Conservation (phyloP, 139 green algal genomes). For the Mesotaenium endlicherianum region DNA sequence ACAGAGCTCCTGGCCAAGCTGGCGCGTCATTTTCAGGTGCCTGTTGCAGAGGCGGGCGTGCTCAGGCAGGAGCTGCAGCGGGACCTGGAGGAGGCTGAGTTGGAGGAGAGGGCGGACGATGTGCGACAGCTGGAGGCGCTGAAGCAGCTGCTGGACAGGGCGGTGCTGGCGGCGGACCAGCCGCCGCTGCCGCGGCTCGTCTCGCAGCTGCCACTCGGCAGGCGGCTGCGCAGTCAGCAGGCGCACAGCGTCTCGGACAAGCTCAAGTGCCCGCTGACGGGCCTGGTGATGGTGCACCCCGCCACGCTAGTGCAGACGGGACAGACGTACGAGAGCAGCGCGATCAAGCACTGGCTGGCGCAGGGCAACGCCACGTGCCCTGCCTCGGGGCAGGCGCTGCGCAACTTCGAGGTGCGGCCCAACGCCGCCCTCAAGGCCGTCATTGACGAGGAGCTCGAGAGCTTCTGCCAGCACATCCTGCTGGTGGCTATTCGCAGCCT, state of each 20-base stretch:
- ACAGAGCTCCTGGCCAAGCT: background rate
- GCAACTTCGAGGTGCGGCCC: conserved; percentile 8
- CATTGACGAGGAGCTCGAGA: conserved; percentile 28
- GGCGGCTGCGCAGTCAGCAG: background rate
- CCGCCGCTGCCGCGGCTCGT: conserved; percentile 8
- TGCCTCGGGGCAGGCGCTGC: conserved; percentile 6
- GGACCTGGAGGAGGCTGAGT: conserved; percentile 18
- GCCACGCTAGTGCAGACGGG: conserved; percentile 52
- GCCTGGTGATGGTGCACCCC: conserved; percentile 53
- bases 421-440: conserved; percentile 12
- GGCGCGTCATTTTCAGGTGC: background rate
- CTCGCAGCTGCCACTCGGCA: background rate
- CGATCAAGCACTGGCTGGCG: conserved; percentile 45
- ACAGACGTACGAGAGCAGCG: conserved; percentile 46
- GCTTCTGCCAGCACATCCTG: conserved; percentile 12
- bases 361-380: conserved; percentile 32
- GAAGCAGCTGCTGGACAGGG: conserved; percentile 8
- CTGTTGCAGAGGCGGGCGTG: background rate
- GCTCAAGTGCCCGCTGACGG: conserved; percentile 48
- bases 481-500: background rate
- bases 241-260: background rate
- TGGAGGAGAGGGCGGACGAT: conserved; percentile 7
- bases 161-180: background rate
- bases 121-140: conserved; percentile 21
- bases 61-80: conserved; percentile 34